Evolutionary conservation across 148 eudicot genomes (phyloP), one percentile per base, ranked within the genome.

Genomic region (Amaranthus hypochondriacus): DNA sequence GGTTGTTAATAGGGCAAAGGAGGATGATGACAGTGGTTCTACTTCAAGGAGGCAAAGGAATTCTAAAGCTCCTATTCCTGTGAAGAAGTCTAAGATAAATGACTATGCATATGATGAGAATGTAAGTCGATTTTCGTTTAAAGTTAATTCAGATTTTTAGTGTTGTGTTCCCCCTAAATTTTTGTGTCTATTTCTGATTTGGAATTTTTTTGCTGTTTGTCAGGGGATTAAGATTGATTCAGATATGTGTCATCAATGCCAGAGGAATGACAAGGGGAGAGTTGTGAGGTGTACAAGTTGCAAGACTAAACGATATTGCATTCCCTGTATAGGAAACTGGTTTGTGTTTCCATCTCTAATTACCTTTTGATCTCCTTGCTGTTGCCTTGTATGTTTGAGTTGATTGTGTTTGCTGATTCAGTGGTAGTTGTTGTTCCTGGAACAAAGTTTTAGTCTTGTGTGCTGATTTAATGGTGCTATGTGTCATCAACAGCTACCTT

Each of bases 161-260:
- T 28, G 39, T 28, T 28, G 39, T 28, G 0, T 28, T 28, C 39
- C 39, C 39, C 39, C 14, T 13, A 7, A 12, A 3, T 12, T 21
- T 61, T 61, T 47, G 42, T 28, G 2, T 21, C 28, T 60, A 10
- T 46, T 43, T 5, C 63, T 10, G 7, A 7, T 59, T 60, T 28
- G 47, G 10, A 65, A 46, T 15, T 65, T 39, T 11, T 57, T 73
- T n/a, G 70, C 10, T 39, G 18, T 18, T 61, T 60, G 67, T 11
- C 76, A 82, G 84, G 81, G 79, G 9, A 78, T 73, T 58, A 49
- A 42, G 6, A 55, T 54, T 56, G 81, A 77, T 53, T 80, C 83
- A 8, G 71, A 78, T 47, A 78, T 79, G 84, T 84, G 84, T 68
- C 87, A 84, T 63, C 87, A 81, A 51, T 84, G 87, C 70, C 87